These are phyloP conservation scores for Arctium minus DNA, from an alignment of 129 eudicot species.

Conservation along the genomic window DNA sequence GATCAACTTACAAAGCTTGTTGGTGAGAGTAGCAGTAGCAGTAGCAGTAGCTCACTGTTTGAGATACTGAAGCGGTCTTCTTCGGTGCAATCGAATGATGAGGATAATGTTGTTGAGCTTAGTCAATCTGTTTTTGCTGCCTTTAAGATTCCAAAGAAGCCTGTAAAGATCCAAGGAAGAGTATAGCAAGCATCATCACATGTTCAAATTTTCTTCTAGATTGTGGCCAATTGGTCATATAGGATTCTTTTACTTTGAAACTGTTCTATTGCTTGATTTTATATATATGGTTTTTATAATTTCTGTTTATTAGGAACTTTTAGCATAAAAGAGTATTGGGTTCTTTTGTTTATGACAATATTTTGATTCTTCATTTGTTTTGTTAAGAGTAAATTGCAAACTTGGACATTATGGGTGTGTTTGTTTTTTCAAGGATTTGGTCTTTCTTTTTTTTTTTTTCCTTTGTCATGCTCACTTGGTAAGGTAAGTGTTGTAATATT, in stretches of 20 bases:
- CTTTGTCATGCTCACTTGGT: too few relatives aligned
- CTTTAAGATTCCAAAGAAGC: slow-evolving; percentile 62
- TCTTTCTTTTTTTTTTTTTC: too few relatives aligned
- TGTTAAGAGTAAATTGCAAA: background rate
- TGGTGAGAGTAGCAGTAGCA: slow-evolving; percentile 26
- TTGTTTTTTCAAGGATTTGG: too few relatives aligned
- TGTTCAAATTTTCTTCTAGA: background rate
- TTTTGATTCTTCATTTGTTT: too few relatives aligned
- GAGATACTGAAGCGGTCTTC: slow-evolving; percentile 64
- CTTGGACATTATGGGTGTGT: too few relatives aligned
- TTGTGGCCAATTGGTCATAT: background rate
- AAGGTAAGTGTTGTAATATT: too few relatives aligned
- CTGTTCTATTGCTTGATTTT: background rate
- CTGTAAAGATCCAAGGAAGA: slow-evolving; percentile 56
- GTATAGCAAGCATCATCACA: background rate
- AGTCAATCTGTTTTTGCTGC: slow-evolving; percentile 59
- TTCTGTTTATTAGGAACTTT: background rate
- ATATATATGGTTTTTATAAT: background rate
- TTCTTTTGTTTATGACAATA: background rate
- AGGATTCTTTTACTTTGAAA: background rate
- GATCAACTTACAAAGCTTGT: slow-evolving; percentile 30
- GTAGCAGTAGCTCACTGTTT: slow-evolving; percentile 47
- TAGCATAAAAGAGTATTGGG: background rate
- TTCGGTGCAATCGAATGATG: slow-evolving; percentile 19
- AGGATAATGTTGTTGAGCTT: slow-evolving; percentile 38